phyloP scores from a whole-genome alignment of 495 filamentous ascomycete species.

The Aspergillus cristatus region DNA sequence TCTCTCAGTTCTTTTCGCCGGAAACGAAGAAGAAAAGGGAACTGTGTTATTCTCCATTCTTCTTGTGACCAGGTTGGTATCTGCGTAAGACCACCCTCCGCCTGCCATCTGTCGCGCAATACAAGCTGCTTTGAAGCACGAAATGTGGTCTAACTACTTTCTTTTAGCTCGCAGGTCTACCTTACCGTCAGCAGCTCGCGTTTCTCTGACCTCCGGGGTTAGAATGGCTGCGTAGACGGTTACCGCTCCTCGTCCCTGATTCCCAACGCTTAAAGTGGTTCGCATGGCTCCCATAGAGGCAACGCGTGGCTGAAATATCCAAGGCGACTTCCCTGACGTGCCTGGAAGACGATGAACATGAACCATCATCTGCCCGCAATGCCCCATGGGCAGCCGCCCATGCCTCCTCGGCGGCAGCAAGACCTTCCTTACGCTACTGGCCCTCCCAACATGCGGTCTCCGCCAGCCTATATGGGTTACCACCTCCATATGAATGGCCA shows the following conservation, averaged over 20 bases:
- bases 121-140: too few species aligned
- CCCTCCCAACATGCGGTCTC: conserved; percentile 36
- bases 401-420: conserved; percentile 41
- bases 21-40: too few species aligned
- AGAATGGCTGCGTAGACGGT: conserved; percentile 33
- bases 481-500: conserved; percentile 39
- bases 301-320: conserved; percentile 33
- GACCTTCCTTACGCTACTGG: conserved; percentile 39
- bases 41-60: too few species aligned
- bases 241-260: conserved; percentile 12
- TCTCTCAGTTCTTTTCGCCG: too few species aligned
- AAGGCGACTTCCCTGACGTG: conserved; percentile 29
- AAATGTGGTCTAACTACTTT: too few species aligned
- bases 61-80: too few species aligned
- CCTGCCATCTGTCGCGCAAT: too few species aligned
- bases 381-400: conserved; percentile 47
- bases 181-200: not conserved
- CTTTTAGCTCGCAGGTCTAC: too few species aligned
- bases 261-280: conserved; percentile 13
- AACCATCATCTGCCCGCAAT: conserved; percentile 46
- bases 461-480: conserved; percentile 37
- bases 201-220: conserved; percentile 8
- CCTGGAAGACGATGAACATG: conserved; percentile 34
- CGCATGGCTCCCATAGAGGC: conserved; percentile 40
- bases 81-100: too few species aligned